A percentile compares a stretch with the other conserved stretches of the same genome.
Evolutionary conservation across 352 stramenopile species (phyloP).

Genomic region (Nothophytophthora sp.): DNA sequence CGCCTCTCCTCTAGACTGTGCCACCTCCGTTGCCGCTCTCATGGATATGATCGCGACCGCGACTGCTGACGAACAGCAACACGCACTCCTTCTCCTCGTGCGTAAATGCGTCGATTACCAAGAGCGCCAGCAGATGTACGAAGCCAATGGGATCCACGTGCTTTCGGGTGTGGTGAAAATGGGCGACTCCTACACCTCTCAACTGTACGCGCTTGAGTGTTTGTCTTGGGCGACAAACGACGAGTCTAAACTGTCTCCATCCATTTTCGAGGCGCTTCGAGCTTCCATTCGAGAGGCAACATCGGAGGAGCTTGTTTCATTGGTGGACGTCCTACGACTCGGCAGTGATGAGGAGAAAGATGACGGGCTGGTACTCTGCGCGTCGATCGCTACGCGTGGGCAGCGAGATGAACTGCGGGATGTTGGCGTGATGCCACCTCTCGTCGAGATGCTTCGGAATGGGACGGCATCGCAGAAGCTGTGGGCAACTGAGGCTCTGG

Average conservation of each 20-base stretch:
- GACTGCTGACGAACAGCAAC: too few species aligned
- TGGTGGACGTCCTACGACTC: not conserved
- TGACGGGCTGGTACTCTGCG: slow-evolving; percentile 11
- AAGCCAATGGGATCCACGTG: slow-evolving; percentile 1
- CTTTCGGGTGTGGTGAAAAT: not conserved
- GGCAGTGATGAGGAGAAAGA: not conserved
- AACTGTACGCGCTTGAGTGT: slow-evolving; percentile 7
- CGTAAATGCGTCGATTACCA: slow-evolving; percentile 1
- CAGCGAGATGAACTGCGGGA: slow-evolving; percentile 13
- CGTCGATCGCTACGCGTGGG: slow-evolving; percentile 15
- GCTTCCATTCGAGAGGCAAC: not conserved
- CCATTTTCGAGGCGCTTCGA: not conserved
- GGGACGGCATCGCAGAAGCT: slow-evolving; percentile 19
- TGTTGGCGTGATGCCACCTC: slow-evolving; percentile 8
- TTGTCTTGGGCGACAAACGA: not conserved
- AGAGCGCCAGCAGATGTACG: not conserved
- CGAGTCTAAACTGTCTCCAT: not conserved
- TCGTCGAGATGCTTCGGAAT: slow-evolving; percentile 9
- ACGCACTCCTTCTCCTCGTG: not conserved
- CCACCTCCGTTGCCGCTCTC: too few species aligned
- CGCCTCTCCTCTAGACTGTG: too few species aligned
- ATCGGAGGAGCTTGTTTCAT: not conserved
- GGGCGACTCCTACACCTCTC: not conserved
- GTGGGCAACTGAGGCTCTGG: slow-evolving; percentile 12
- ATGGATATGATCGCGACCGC: too few species aligned